Base-by-base conservation (phyloP, 148 eudicot genomes). In the Talinum fruticosum region DNA sequence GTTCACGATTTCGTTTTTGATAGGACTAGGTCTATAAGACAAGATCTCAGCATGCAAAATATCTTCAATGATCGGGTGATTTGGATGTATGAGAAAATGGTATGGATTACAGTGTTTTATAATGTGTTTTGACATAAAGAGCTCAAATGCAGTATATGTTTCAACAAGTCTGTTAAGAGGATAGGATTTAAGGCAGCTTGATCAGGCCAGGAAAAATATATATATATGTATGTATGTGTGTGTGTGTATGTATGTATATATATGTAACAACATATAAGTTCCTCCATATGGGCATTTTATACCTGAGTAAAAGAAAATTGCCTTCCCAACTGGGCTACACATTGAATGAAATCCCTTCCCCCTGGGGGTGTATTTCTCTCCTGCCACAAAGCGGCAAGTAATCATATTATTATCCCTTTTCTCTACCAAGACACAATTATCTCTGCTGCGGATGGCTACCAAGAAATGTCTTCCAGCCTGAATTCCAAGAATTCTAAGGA, bases 1-100 rank as follows among this genome's bases (percentile, higher is more conserved):
- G 82, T 95, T 79, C 97, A 95, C 81, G 99, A 93, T 79, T 95
- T 95, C 82, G 75, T 95, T 76, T 93, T 91, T 83, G 97, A 95
- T 87, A 81, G 97, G 84, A 91, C 92, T 61, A 91, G 96, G 83
- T 95, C 99, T 79, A 95, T 95, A 71, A 90, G 99, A 83, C 99
- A 95, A 89, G 99, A 95, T 86, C 91, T 93, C 51, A 84, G 93
- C 85, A 95, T 95, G 94, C 99, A 95, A 80, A 85, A 83, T 84
- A 84, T 87, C 75, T 41, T 76, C 73, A 82, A 78, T 76, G 83
- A 79, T 73, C 84, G 75, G 82, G 97, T 85, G 61, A 87, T 95
- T 78, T 66, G 78, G 61, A 86, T 93, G 89, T 95, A 83, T 68
- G 99, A 95, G 88, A 93, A 88, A 83, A 93, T 95, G 90, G 99